phyloP scores from a whole-genome alignment of 1,284 basidiomycete genomes.

The Mycosarcoma maydis region DNA sequence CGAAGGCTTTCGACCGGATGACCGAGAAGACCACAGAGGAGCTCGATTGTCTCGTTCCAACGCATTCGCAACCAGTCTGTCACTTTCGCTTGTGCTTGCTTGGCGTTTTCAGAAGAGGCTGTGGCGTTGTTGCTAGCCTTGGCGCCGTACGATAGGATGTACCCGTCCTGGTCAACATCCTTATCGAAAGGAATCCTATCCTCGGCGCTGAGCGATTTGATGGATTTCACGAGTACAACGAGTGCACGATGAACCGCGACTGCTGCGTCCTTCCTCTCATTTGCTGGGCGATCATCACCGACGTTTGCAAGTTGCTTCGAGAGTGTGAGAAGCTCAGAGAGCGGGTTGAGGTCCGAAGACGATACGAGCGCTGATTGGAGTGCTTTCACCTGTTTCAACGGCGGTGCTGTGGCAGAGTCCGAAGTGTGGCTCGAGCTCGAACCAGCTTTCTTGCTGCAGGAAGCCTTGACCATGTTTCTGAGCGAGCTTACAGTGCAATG shows the following conservation, averaged over 20 bases:
- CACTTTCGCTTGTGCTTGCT: slow-evolving; percentile 43
- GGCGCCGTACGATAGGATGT: slow-evolving; percentile 28
- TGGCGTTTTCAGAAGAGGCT: slow-evolving; percentile 5
- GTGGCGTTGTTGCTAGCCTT: slow-evolving; percentile 11
- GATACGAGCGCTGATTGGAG: slow-evolving; percentile 47
- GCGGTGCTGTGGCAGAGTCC: background rate
- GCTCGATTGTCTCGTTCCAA: slow-evolving; percentile 56
- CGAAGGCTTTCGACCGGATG: slow-evolving; percentile 39
- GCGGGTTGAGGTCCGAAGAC: slow-evolving; percentile 59
- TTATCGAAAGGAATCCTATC: slow-evolving; percentile 42
- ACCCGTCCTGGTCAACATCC: slow-evolving; percentile 42
- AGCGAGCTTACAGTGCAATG: background rate
- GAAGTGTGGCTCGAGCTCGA: slow-evolving; percentile 3
- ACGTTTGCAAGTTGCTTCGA: slow-evolving; percentile 24
- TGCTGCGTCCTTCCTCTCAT: slow-evolving; percentile 34
- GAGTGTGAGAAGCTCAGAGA: slow-evolving; percentile 52
- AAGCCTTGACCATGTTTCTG: slow-evolving; percentile 14
- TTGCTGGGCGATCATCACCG: slow-evolving; percentile 7
- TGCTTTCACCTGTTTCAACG: slow-evolving; percentile 29
- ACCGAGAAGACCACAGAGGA: slow-evolving; percentile 48
- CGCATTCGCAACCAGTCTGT: slow-evolving; percentile 56
- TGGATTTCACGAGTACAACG: slow-evolving; percentile 33
- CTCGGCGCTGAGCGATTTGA: slow-evolving; percentile 42
- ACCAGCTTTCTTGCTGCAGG: slow-evolving; percentile 23
- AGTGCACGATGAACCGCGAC: slow-evolving; percentile 25